These are phyloP conservation scores for Lenwebbia sp. DNA, from an alignment of 345 rosid species.

Conservation along the genomic window DNA sequence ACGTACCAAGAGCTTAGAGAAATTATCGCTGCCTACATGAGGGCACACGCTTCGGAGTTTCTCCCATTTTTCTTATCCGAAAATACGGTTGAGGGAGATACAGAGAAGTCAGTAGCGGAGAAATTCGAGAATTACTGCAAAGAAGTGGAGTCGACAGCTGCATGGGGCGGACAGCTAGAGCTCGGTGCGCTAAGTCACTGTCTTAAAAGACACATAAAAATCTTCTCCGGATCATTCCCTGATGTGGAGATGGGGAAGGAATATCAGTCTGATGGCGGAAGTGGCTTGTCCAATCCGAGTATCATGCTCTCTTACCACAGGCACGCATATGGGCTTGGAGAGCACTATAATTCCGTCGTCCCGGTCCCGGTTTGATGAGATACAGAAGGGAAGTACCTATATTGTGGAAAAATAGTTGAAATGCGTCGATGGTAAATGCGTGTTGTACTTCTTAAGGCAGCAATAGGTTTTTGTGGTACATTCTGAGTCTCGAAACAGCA, in stretches of 20 bases:
- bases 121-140: conserved; percentile 47
- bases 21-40: conserved; percentile 81
- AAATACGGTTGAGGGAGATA: conserved; percentile 15
- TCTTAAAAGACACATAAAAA: conserved; percentile 37
- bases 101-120: conserved; percentile 19
- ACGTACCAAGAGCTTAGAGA: conserved; percentile 56
- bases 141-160: conserved; percentile 57
- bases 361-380: conserved; percentile 17
- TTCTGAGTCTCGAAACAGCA: background rate
- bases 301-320: conserved; percentile 48
- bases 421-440: background rate
- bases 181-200: conserved; percentile 57
- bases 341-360: conserved; percentile 52
- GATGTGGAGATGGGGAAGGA: conserved; percentile 77
- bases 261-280: conserved; percentile 21
- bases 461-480: background rate
- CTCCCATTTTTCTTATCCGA: conserved; percentile 53
- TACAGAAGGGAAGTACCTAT: background rate
- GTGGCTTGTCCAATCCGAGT: conserved; percentile 4
- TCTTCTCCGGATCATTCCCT: conserved; percentile 55
- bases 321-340: conserved; percentile 64
- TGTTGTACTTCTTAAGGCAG: background rate
- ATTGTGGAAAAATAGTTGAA: background rate
- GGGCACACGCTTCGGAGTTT: conserved; percentile 44
- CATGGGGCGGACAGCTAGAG: conserved; percentile 70